Conservation (phyloP, 2,329 filamentous ascomycete genomes). For the Colletotrichum liriopes region DNA sequence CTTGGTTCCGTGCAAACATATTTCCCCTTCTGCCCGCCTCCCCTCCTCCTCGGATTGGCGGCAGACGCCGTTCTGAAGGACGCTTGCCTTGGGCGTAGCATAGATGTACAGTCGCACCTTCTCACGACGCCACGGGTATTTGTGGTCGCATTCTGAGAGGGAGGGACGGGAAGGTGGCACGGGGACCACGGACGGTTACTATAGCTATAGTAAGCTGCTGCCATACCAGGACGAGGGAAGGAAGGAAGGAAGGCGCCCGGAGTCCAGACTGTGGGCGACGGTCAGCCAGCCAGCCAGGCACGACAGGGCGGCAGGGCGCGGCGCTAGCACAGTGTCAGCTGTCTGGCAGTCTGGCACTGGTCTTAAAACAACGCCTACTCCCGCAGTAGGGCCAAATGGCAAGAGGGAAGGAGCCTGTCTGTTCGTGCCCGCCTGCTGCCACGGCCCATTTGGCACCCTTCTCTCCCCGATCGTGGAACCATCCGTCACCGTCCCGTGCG, state of each 20-base stretch:
- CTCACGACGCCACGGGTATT: slow-evolving; percentile 2
- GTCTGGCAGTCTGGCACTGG: neutral
- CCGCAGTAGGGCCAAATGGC: slow-evolving; percentile 2
- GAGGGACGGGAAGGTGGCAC: slow-evolving; percentile 40
- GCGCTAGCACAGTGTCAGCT: slow-evolving; percentile 38
- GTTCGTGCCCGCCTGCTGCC: slow-evolving; percentile 3
- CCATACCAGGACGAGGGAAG: slow-evolving; percentile 1
- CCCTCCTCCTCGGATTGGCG: neutral
- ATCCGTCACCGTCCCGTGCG: slow-evolving; percentile 30
- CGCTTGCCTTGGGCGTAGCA: neutral
- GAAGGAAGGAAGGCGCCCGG: neutral
- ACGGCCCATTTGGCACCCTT: neutral
- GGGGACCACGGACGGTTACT: slow-evolving; percentile 3
- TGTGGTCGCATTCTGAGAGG: slow-evolving; percentile 4
- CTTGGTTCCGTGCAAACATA: neutral
- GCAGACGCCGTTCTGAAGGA: neutral
- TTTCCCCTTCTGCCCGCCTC: neutral
- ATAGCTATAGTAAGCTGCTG: neutral
- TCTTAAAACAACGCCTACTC: slow-evolving; percentile 13
- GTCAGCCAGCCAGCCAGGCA: slow-evolving; percentile 3
- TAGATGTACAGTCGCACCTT: slow-evolving; percentile 9
- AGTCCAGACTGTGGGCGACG: slow-evolving; percentile 1
- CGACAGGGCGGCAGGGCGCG: neutral
- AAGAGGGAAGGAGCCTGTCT: slow-evolving; percentile 2
- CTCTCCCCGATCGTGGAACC: slow-evolving; percentile 2